Percentiles rank a stretch among this genome's conserved stretches.
These are phyloP conservation scores for Fallopia convolvulus DNA, from an alignment of 148 eudicot species.

Conservation along the genomic window DNA sequence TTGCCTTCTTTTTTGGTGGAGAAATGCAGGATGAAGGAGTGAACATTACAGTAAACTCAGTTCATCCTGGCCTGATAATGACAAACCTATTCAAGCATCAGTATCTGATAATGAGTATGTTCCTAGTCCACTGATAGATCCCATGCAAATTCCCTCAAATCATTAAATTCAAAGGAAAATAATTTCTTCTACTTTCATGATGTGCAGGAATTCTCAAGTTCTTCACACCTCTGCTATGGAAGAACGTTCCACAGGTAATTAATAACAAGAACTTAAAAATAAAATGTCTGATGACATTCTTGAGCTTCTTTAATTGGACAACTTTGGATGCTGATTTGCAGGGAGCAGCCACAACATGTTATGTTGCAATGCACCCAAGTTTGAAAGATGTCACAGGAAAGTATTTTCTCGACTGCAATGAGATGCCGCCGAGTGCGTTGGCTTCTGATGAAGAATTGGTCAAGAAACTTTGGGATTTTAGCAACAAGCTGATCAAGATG, in stretches of 20 bases:
- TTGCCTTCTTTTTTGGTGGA: background rate
- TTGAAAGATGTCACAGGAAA: constrained; percentile 53
- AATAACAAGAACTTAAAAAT: no score
- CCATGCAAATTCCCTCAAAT: background rate
- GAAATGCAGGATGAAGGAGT: constrained; percentile 63
- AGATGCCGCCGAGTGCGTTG: constrained; percentile 32
- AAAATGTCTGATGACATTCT: background rate
- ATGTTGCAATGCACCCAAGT: constrained; percentile 6
- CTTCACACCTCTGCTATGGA: background rate
- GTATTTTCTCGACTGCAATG: constrained; percentile 68
- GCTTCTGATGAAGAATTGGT: constrained; percentile 49
- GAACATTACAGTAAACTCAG: constrained; percentile 71
- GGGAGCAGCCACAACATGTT: constrained; percentile 3
- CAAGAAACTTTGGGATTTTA: constrained; percentile 65
- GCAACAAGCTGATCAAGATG: constrained; percentile 49
- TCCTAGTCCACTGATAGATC: background rate
- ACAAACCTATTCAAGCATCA: constrained; percentile 70
- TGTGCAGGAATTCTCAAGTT: background rate
- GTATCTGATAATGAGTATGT: constrained; percentile 48
- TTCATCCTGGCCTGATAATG: constrained; percentile 89
- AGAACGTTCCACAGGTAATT: constrained; percentile 1
- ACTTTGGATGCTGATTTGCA: background rate
- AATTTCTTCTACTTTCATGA: background rate
- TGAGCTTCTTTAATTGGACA: background rate
- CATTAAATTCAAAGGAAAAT: background rate